A percentile compares a stretch with the other conserved stretches of the same genome.
Evolutionary conservation across 352 stramenopile genomes (phyloP).

Genomic region (Plasmopara muralis): DNA sequence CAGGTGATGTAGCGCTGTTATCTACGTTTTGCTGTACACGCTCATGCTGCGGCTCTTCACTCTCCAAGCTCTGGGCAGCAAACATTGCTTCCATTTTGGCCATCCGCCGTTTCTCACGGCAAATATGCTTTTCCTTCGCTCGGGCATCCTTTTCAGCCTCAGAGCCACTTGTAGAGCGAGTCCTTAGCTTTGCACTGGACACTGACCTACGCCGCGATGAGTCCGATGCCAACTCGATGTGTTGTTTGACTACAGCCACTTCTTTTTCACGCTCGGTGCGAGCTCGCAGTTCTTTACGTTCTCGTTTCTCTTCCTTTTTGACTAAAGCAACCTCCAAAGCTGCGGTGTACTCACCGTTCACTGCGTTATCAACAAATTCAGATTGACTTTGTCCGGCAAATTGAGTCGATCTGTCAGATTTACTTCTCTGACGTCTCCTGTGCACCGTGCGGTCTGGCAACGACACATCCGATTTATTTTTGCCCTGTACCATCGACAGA

Average conservation of each 20-base stretch:
- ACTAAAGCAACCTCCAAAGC: background rate
- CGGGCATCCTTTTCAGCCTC: too few species aligned
- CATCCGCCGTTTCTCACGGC: slow-evolving; percentile 28
- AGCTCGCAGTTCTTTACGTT: slow-evolving; percentile 15
- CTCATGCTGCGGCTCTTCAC: slow-evolving; percentile 4
- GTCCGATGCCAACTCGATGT: too few species aligned
- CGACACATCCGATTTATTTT: slow-evolving; percentile 10
- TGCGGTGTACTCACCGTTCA: background rate
- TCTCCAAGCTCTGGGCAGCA: slow-evolving; percentile 25
- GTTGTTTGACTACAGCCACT: slow-evolving; percentile 2
- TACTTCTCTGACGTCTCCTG: slow-evolving; percentile 7
- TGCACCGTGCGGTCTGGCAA: slow-evolving; percentile 7
- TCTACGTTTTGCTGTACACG: background rate
- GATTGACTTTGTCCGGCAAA: background rate
- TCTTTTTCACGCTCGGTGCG: slow-evolving; percentile 22
- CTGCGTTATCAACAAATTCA: slow-evolving; percentile 1
- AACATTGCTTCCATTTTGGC: slow-evolving; percentile 34
- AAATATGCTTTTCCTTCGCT: slow-evolving; percentile 24
- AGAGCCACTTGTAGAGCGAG: too few species aligned
- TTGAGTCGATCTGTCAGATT: slow-evolving; percentile 3
- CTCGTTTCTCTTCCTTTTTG: slow-evolving; percentile 14
- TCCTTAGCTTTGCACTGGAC: background rate
- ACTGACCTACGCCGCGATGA: too few species aligned
- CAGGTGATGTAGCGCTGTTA: slow-evolving; percentile 6
- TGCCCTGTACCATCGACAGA: background rate